A percentile compares a stretch with the other conserved stretches of the same genome.
These are phyloP conservation scores for Cladorrhinum samala DNA, from an alignment of 495 filamentous ascomycete genomes.

Conservation along the genomic window DNA sequence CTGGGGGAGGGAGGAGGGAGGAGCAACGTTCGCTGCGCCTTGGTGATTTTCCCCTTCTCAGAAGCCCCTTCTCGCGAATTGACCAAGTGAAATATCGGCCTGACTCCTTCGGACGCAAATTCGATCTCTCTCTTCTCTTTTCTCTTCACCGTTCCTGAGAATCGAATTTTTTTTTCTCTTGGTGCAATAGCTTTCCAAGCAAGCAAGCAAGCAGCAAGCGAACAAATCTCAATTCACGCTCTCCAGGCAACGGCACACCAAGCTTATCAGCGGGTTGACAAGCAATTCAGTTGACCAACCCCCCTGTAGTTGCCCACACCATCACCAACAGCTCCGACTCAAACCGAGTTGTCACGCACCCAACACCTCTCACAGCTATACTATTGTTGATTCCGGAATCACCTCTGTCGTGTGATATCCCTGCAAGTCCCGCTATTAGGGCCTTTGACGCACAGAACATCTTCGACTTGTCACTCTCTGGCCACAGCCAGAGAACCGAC, in stretches of 20 bases:
- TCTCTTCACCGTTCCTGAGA: constrained; percentile 22
- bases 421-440: constrained; percentile 1
- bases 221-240: no score
- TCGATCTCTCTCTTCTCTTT: constrained; percentile 17
- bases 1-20: no score
- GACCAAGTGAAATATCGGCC: constrained; percentile 43
- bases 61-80: not conserved
- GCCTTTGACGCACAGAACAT: not conserved
- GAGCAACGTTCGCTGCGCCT: constrained; percentile 26
- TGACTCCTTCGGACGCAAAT: constrained; percentile 43
- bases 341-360: not conserved
- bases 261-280: not conserved
- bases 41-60: constrained; percentile 12
- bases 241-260: no score
- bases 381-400: not conserved
- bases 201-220: constrained; percentile 3
- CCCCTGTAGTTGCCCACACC: no score
- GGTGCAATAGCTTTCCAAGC: not conserved
- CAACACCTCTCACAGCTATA: not conserved
- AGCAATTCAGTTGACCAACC: no score
- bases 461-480: constrained; percentile 6
- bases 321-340: no score
- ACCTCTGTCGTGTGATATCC: not conserved
- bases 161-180: constrained; percentile 1
- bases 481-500: not conserved